Base-by-base conservation (phyloP, 495 filamentous ascomycete genomes). In the Symbiotaphrina buchneri region DNA sequence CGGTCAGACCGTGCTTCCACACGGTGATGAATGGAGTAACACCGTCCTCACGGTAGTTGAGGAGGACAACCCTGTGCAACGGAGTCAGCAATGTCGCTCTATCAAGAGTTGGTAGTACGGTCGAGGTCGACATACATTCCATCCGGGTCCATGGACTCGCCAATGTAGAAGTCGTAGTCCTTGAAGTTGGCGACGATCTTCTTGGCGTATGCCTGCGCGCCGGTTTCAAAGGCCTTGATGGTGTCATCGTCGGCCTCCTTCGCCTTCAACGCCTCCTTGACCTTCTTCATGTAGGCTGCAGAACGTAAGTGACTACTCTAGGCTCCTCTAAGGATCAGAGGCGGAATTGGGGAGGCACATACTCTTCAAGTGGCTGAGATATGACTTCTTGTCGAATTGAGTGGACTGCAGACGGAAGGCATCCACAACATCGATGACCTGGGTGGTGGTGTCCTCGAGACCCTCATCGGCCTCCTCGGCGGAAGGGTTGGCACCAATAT, bases 11-110 rank as follows among this genome's bases (percentile, higher is more conserved):
- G 54, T 94, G 74, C 68, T 93, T 94, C 90, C 87, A 97, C 61
- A 91, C 58, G 37, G 66, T 71, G 33, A 93, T 62, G 45, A 60
- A 97, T 21, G 87, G 87, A 18, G 85, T 95, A 37, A 74, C 53
- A 51, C 87, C 87, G 42, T 95, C 90, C 48, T 90, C 84, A 45
- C 85, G 82, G 64, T 92, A 97, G 61, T 95, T 85, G 49, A 94
- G 73, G 33, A 94, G 80, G 34, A 87, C 63, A 46, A 91, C 65
- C 81, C 82, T 92, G 28, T 11, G 14, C 4, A 2, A 1, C 19
- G 14, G 8, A 1, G 14, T 15, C 14, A 18, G 8, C 32, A 52
- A 46, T 38, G 27, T 32, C 35, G 18, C 22, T 21, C 38, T 18
- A 5, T 39, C 10, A 42, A 36, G 15, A 11, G 39, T 20, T 39